Evolutionary conservation across 257 asterid species (phyloP), one percentile per base, ranked within the genome.

Genomic region (Prunella vulgaris): DNA sequence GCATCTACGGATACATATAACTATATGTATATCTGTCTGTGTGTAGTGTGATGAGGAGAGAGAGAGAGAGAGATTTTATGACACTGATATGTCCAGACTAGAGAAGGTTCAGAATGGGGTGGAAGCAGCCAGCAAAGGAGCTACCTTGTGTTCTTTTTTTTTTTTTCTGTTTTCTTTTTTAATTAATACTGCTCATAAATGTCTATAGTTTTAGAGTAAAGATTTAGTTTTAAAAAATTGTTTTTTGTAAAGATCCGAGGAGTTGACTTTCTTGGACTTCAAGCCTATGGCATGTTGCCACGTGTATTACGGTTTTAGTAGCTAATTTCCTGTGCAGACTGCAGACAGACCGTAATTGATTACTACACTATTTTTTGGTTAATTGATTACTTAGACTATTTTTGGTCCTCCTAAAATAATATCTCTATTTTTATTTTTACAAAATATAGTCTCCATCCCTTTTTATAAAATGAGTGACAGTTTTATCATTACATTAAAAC

Each of bases 161-260:
- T 1, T n/a, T n/a, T n/a, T 5, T n/a, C n/a, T 5, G 9, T 7
- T 51, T 18, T 17, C 9, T 17, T 7, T 17, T 17, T 52, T 52
- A 52, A 20, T 52, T 52, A 52, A 18, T 52, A 9, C 59, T 21
- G 28, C 59, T 20, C 53, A 59, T 59, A 28, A 59, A 62, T 59
- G 48, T 24, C 20, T 64, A n/a, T n/a, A 37, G 56, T 71, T 74
- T 37, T 28, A 22, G 48, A 40, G 49, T 40, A 40, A 46, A 27
- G 24, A 48, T 58, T 22, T 33, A 44, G 51, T 10, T 5, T 35
- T 17, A 10, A 25, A 44, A 61, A 38, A 70, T 76, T 49, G 3
- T 20, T 58, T 66, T 75, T 49, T 74, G 74, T 74, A 69, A 70
- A 70, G 84, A 86, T 81, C 86, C 76, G 49, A 84, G 84, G 84